A percentile compares a stretch with the other conserved stretches of the same genome.
These are phyloP conservation scores for Skeletonema marinoi DNA, from an alignment of 108 stramenopile genomes.

Conservation along the genomic window DNA sequence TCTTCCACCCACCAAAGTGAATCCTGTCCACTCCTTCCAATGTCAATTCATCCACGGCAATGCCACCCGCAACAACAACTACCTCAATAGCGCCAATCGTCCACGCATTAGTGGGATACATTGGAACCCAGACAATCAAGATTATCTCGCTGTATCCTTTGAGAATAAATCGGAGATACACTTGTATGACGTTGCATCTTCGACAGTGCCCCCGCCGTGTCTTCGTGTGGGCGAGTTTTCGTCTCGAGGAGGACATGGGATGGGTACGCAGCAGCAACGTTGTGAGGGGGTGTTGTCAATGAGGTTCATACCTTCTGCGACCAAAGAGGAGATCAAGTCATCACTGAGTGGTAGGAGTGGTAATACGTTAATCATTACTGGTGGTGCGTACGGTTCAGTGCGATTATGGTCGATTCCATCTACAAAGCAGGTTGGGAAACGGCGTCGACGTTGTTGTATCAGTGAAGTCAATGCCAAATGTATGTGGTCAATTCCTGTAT, in stretches of 20 bases:
- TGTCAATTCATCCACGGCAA: not conserved
- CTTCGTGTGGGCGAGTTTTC: slow-evolving; percentile 19
- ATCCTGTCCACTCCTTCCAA: slow-evolving; percentile 29
- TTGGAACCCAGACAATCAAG: slow-evolving; percentile 48
- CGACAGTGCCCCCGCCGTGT: slow-evolving; percentile 24
- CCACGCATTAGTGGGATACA: slow-evolving; percentile 34
- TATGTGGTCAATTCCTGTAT: slow-evolving; percentile 41
- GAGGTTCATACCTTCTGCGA: slow-evolving; percentile 6
- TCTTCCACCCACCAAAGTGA: slow-evolving; percentile 11
- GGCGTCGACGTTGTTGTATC: slow-evolving; percentile 3
- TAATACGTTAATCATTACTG: slow-evolving; percentile 25
- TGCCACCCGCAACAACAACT: too few species aligned
- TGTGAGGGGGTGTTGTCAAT: slow-evolving; percentile 23
- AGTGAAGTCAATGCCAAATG: slow-evolving; percentile 25
- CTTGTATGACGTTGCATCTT: slow-evolving; percentile 33
- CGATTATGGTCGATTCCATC: slow-evolving; percentile 41
- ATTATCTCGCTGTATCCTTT: slow-evolving; percentile 42
- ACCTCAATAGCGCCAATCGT: not conserved
- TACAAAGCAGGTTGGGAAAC: not conserved
- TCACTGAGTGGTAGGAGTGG: not conserved
- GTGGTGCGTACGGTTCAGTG: slow-evolving; percentile 36
- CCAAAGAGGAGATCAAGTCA: not conserved
- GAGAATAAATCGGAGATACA: slow-evolving; percentile 38
- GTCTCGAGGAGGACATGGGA: not conserved
- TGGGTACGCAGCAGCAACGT: not conserved